Conservation (phyloP, 345 rosid species). For the Cardiospermum halicacabum region DNA sequence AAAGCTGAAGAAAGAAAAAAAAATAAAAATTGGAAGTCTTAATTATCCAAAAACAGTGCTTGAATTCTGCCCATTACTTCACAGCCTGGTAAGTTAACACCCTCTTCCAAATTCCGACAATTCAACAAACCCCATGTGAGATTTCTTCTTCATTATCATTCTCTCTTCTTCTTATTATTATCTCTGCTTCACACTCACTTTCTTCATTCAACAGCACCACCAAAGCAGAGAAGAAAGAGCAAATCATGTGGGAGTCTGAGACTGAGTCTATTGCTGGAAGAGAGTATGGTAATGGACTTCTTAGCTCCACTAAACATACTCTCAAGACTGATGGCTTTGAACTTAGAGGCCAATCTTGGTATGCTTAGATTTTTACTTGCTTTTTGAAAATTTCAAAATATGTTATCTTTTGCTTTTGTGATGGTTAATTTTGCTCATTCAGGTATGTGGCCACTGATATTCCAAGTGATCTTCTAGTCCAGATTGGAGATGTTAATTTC, state of each 20-base stretch:
- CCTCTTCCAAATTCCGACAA: constrained; percentile 41
- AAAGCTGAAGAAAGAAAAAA: neutral
- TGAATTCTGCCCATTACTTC: constrained; percentile 37
- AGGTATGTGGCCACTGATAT: constrained; percentile 95
- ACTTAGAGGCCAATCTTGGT: constrained; percentile 87
- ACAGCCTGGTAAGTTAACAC: constrained; percentile 49
- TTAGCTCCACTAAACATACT: constrained; percentile 54
- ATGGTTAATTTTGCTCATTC: neutral
- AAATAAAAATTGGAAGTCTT: neutral
- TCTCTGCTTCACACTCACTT: constrained; percentile 11
- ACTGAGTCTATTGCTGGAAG: constrained; percentile 55
- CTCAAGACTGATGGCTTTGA: constrained; percentile 86
- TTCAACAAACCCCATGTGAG: constrained; percentile 57
- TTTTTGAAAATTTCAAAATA: neutral
- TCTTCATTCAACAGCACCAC: constrained; percentile 2
- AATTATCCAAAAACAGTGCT: constrained; percentile 22
- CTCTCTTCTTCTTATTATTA: neutral
- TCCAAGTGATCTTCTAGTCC: constrained; percentile 82
- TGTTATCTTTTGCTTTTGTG: neutral
- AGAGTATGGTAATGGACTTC: constrained; percentile 71
- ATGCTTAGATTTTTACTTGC: neutral
- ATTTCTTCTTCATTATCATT: constrained; percentile 18
- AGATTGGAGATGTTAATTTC: constrained; percentile 65
- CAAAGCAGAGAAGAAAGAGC: too few species aligned
- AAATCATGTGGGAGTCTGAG: constrained; percentile 91